Conservation (phyloP, 441 rosid species). For the Jatropha multifida region DNA sequence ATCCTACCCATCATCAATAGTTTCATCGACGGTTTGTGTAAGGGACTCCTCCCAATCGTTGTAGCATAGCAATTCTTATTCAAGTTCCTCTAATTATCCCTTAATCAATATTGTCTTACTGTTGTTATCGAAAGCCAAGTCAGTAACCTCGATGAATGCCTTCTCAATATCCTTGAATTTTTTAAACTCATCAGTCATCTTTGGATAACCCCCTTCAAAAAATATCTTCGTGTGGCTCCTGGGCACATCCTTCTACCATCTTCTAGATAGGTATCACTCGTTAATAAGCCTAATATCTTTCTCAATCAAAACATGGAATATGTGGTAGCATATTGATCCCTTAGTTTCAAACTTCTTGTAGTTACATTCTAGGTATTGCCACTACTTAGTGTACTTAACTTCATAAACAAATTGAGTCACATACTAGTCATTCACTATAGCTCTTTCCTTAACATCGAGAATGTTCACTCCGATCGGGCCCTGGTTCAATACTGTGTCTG, state of each 20-base stretch:
- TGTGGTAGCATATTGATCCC: too few species aligned
- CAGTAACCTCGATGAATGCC: neutral
- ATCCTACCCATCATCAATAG: too few species aligned
- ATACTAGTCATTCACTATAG: neutral
- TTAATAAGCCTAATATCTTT: neutral
- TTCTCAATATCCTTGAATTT: neutral
- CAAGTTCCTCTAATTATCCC: neutral
- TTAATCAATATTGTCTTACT: too few species aligned
- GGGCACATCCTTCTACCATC: neutral
- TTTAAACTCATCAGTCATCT: neutral
- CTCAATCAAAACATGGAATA: too few species aligned
- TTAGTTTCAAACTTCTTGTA: neutral
- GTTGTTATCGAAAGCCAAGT: neutral
- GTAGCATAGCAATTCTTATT: neutral
- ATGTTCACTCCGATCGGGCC: too few species aligned
- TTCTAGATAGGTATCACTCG: neutral
- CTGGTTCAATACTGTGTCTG: too few species aligned
- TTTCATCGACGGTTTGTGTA: too few species aligned
- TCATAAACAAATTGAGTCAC: neutral
- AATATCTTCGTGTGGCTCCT: neutral
- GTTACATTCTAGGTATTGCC: neutral
- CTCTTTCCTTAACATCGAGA: too few species aligned
- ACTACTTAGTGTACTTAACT: too few species aligned
- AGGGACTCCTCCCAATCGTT: neutral
- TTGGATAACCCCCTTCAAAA: neutral